phyloP scores from a whole-genome alignment of 1,284 basidiomycete genomes.

The Apiotrichum sp. region DNA sequence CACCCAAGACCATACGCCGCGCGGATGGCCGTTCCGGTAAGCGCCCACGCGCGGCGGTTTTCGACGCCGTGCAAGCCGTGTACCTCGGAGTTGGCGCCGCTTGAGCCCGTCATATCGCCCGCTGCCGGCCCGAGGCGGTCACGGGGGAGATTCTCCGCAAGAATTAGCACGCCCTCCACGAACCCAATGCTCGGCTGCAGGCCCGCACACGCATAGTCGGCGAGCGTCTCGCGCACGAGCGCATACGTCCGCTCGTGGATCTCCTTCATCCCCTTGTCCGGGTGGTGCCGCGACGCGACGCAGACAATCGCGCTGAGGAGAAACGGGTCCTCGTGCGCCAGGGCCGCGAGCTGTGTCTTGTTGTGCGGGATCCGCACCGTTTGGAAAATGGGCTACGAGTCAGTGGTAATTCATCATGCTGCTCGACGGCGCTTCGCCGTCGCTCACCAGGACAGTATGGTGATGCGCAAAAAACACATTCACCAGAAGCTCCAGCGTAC shows the following conservation, averaged over 20 bases:
- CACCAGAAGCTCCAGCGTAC: slow-evolving; percentile 34
- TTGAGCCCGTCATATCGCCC: slow-evolving; percentile 19
- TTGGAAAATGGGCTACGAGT: slow-evolving; percentile 42
- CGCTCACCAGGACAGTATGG: slow-evolving; percentile 44
- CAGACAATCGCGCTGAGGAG: slow-evolving; percentile 44
- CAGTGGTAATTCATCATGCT: background rate
- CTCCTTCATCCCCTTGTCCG: slow-evolving; percentile 24
- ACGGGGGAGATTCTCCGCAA: slow-evolving; percentile 43
- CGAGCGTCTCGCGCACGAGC: slow-evolving; percentile 35
- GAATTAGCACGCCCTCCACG: slow-evolving; percentile 46
- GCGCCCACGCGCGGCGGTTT: slow-evolving; percentile 46
- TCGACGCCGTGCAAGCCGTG: slow-evolving; percentile 40
- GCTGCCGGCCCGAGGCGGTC: slow-evolving; percentile 13
- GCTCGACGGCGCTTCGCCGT: background rate
- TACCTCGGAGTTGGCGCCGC: slow-evolving; percentile 13
- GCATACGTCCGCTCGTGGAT: slow-evolving; percentile 37
- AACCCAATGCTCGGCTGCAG: slow-evolving; percentile 44
- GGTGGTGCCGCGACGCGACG: slow-evolving; percentile 43
- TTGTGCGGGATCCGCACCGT: slow-evolving; percentile 42
- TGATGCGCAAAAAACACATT: slow-evolving; percentile 40
- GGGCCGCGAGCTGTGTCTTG: slow-evolving; percentile 33
- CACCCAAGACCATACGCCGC: slow-evolving; percentile 43
- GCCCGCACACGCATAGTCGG: slow-evolving; percentile 43
- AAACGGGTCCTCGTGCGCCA: slow-evolving; percentile 41
- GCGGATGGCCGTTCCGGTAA: slow-evolving; percentile 46